These are phyloP conservation scores for Eutrema yunnanense DNA, from an alignment of 345 rosid genomes.

Conservation along the genomic window DNA sequence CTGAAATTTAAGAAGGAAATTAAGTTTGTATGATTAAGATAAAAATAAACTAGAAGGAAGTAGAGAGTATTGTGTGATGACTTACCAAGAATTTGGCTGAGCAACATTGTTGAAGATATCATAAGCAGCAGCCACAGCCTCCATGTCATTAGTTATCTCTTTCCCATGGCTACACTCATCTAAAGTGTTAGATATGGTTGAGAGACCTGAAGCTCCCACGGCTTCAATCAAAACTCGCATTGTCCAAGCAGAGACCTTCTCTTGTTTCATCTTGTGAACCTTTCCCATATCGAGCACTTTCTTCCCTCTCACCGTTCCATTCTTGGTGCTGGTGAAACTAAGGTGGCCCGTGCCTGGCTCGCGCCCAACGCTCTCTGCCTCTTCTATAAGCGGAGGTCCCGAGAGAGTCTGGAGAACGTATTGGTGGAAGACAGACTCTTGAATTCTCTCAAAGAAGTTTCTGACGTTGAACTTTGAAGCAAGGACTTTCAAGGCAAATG, in stretches of 20 bases:
- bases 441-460: conserved; percentile 82
- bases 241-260: conserved; percentile 88
- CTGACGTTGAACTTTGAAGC: conserved; percentile 81
- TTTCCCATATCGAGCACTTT: conserved; percentile 75
- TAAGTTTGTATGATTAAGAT: background rate
- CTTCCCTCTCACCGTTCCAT: conserved; percentile 38
- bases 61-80: background rate
- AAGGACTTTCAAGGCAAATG: conserved; percentile 60
- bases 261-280: conserved; percentile 68
- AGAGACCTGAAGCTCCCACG: conserved; percentile 55
- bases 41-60: background rate
- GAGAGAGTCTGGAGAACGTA: conserved; percentile 73
- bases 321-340: conserved; percentile 45
- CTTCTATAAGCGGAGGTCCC: conserved; percentile 72
- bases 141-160: conserved; percentile 73
- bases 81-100: conserved; percentile 42
- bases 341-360: conserved; percentile 42
- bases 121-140: conserved; percentile 68
- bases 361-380: conserved; percentile 47
- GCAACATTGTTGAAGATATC: conserved; percentile 60
- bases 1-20: conserved; percentile 30
- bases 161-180: conserved; percentile 34
- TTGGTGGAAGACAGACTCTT: conserved; percentile 81
- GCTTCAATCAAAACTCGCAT: conserved; percentile 82
- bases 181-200: conserved; percentile 61